Evolutionary conservation across 164 flowering plant genomes (phyloP), one percentile per base, ranked within the genome.

Genomic region (Vitis rupestris): DNA sequence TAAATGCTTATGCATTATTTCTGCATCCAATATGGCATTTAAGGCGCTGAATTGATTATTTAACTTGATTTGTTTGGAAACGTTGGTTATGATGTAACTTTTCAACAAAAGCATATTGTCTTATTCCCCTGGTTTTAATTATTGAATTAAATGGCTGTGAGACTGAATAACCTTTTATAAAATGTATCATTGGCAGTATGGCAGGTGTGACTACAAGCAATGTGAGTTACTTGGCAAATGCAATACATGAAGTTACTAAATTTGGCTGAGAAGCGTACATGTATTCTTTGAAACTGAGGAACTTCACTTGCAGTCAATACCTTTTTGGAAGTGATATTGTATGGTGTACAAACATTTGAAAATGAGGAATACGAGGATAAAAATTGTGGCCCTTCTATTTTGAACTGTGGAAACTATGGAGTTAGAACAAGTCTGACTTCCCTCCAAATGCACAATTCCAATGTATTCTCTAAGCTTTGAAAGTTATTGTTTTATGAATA

Each of bases 121-220:
- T 37, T 37, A 37, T 37, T 37, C 44, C 44, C 44, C 44, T 37
- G 44, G 44, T 37, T 37, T 37, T 37, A 37, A 37, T 37, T 37
- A 37, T 37, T 37, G 44, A 37, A 37, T 37, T 37, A 3, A 23
- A 37, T 37, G 44, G 44, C 44, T 37, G 44, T 37, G 44, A 37
- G 6, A 37, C 44, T 37, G 44, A 37, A 37, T 37, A 37, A 37
- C 44, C 7, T 6, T 37, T 37, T 37, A 3, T 37, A 3, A 37
- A 37, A 3, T 37, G 44, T 44, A 4, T 19, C 57, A 10, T n/a
- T 47, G 9, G 62, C 81, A 77, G 80, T 71, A 74, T 77, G 74
- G 83, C 83, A 23, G 83, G 80, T 15, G 72, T 80, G 7, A 80
- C 83, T 3, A 65, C 74, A n/a, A 47, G 64, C 15, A 77, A 81